These are phyloP conservation scores for Lycium ferocissimum DNA, from an alignment of 257 asterid species.

Conservation along the genomic window DNA sequence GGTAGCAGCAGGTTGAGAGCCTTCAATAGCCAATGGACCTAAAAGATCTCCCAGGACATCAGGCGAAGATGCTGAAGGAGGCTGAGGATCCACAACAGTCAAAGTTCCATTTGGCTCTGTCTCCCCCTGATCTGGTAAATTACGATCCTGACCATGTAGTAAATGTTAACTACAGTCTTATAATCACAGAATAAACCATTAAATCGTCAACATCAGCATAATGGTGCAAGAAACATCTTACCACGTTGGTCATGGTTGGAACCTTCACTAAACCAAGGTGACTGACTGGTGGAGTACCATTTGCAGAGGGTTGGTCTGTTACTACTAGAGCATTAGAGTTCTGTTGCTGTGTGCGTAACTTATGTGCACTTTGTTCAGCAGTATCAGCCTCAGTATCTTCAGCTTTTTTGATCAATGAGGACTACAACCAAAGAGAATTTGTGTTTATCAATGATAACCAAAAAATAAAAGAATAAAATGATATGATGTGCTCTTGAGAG, in stretches of 20 bases:
- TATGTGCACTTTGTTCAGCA: slow-evolving; percentile 97
- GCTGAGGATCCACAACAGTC: slow-evolving; percentile 80
- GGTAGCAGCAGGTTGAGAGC: slow-evolving; percentile 52
- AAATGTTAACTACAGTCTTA: not conserved
- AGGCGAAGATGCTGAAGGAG: slow-evolving; percentile 64
- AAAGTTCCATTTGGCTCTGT: slow-evolving; percentile 74
- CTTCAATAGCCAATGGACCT: slow-evolving; percentile 85
- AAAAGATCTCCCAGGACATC: slow-evolving; percentile 94
- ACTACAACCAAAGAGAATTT: slow-evolving; percentile 53
- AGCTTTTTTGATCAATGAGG: slow-evolving; percentile 83
- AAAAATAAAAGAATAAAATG: slow-evolving; percentile 18
- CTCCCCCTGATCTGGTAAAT: slow-evolving; percentile 56
- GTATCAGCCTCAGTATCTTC: slow-evolving; percentile 93
- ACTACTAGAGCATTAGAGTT: slow-evolving; percentile 81
- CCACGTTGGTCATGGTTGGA: slow-evolving; percentile 64
- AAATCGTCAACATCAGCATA: slow-evolving; percentile 2
- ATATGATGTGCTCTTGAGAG: slow-evolving; percentile 8
- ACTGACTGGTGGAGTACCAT: slow-evolving; percentile 65
- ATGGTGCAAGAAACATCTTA: slow-evolving; percentile 46
- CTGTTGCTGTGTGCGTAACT: slow-evolving; percentile 74
- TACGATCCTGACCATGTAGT: slow-evolving; percentile 56
- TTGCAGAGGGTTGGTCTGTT: slow-evolving; percentile 77
- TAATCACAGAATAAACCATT: not conserved
- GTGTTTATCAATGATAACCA: slow-evolving; percentile 23
- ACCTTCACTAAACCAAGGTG: slow-evolving; percentile 89